phyloP scores from a whole-genome alignment of 2,329 filamentous ascomycete genomes.

The Ophiostoma australiae region DNA sequence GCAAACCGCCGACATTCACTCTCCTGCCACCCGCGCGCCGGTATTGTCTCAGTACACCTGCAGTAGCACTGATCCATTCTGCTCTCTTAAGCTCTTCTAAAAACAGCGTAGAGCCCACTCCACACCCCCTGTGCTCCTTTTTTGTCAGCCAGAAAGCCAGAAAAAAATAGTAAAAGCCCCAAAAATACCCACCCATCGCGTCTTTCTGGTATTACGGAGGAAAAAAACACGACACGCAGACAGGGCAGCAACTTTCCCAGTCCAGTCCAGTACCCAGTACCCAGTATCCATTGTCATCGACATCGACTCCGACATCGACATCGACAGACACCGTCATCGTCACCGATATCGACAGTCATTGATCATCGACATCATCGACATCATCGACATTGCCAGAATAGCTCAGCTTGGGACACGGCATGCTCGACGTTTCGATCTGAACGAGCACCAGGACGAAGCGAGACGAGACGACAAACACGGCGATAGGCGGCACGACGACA shows the following conservation, averaged over 20 bases:
- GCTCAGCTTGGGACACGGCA: too few relatives aligned
- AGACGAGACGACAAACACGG: too few relatives aligned
- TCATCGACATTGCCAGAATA: too few relatives aligned
- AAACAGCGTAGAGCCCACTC: background rate
- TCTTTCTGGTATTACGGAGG: background rate
- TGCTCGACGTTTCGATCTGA: too few relatives aligned
- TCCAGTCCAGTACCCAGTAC: background rate
- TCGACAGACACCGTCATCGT: background rate
- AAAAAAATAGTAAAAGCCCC: slow-evolving; percentile 8
- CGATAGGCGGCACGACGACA: too few relatives aligned
- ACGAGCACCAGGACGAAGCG: too few relatives aligned
- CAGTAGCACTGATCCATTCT: background rate
- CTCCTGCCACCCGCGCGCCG: background rate
- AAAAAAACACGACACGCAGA: slow-evolving; percentile 16
- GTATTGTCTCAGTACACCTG: slow-evolving; percentile 1
- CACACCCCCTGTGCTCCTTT: background rate
- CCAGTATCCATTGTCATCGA: background rate
- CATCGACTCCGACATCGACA: background rate
- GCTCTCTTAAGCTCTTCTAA: too few relatives aligned
- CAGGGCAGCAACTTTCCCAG: background rate
- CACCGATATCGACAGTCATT: background rate
- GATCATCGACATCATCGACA: background rate
- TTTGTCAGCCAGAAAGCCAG: background rate
- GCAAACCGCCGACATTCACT: background rate
- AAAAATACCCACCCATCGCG: slow-evolving; percentile 16